Evolutionary conservation across 169 alveolate genomes (phyloP).

Genomic region (Plasmodium sp.): DNA sequence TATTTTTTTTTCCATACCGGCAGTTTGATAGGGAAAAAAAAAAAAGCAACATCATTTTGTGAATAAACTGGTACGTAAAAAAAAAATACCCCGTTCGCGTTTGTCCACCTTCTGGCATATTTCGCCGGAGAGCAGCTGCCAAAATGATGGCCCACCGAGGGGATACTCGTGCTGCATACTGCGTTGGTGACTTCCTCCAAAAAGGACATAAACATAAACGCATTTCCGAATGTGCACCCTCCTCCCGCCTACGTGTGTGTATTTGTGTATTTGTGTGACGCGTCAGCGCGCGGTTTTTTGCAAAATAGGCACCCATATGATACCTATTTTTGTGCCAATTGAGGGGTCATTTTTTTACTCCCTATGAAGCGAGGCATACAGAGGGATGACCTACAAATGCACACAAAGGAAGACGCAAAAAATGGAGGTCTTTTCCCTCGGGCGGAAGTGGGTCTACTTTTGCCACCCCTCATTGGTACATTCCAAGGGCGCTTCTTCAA

Average conservation of each 20-base stretch:
- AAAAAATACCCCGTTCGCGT: neutral
- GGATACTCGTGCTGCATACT: neutral
- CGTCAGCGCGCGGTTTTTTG: neutral
- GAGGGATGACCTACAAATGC: neutral
- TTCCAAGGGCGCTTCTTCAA: neutral
- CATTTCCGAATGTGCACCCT: neutral
- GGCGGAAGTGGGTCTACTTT: neutral
- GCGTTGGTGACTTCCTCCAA: neutral
- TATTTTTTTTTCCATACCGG: neutral
- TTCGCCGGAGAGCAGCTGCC: neutral
- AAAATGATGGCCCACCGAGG: neutral
- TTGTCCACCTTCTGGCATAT: neutral
- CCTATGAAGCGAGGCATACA: neutral
- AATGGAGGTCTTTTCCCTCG: neutral
- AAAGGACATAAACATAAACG: neutral
- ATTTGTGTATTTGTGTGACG: neutral
- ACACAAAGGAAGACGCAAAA: neutral
- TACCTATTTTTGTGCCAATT: neutral
- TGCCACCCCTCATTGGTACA: neutral
- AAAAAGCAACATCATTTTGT: neutral
- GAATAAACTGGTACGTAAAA: neutral
- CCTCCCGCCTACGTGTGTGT: neutral
- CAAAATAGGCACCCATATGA: neutral
- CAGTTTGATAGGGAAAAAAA: neutral
- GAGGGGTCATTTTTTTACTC: neutral